Conservation (phyloP, 1,284 basidiomycete species). For the Moesziomyces antarcticus region DNA sequence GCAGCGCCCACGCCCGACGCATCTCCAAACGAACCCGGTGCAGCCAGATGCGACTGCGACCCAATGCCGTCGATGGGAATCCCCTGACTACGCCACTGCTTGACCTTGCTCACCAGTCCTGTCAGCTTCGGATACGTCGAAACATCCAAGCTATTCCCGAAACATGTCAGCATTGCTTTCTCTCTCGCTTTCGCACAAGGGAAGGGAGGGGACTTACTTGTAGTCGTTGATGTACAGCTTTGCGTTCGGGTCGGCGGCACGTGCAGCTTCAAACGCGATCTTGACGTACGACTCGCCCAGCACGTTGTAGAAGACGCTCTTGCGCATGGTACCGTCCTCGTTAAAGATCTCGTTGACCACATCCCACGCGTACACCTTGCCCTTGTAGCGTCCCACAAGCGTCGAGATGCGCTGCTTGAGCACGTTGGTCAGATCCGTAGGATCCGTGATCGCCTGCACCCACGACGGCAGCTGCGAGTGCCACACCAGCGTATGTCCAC, state of each 20-base stretch:
- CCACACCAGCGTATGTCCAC: slow-evolving; percentile 27
- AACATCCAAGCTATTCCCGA: no score
- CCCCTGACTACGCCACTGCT: slow-evolving; percentile 21
- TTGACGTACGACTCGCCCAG: slow-evolving; percentile 25
- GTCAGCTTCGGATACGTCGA: slow-evolving; percentile 19
- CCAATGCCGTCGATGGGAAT: slow-evolving; percentile 31
- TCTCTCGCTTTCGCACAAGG: not conserved
- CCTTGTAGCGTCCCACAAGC: slow-evolving; percentile 21
- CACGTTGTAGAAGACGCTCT: slow-evolving; percentile 24
- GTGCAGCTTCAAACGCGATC: slow-evolving; percentile 22
- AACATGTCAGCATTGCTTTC: no score
- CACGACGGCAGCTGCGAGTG: slow-evolving; percentile 18
- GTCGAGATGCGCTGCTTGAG: slow-evolving; percentile 23
- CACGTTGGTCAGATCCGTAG: slow-evolving; percentile 19
- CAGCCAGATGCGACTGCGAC: slow-evolving; percentile 20
- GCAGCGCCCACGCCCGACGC: slow-evolving; percentile 13
- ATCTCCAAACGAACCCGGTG: slow-evolving; percentile 13
- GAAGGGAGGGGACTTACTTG: slow-evolving; percentile 9
- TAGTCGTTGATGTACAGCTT: slow-evolving; percentile 41
- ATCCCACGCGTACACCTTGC: slow-evolving; percentile 29
- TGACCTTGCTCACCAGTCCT: slow-evolving; percentile 13
- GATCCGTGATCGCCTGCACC: slow-evolving; percentile 20
- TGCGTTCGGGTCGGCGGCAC: slow-evolving; percentile 11
- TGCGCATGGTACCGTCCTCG: slow-evolving; percentile 21
- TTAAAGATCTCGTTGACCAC: slow-evolving; percentile 33